Evolutionary conservation across 2,329 filamentous ascomycete genomes (phyloP).

Genomic region (Cytospora piceicola): DNA sequence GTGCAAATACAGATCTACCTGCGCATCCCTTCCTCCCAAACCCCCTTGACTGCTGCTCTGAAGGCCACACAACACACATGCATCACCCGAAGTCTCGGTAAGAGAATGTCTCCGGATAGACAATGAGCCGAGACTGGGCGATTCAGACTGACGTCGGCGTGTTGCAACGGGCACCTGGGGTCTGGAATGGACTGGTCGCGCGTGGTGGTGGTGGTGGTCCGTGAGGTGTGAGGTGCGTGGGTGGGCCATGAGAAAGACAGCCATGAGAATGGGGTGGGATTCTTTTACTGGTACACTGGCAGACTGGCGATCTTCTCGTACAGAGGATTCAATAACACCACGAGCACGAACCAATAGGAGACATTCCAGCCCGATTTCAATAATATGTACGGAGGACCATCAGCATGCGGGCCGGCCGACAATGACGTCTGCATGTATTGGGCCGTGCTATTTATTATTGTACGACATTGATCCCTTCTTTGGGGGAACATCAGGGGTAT

Average conservation of each 20-base stretch:
- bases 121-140: background rate
- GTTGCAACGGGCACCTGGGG: too few species aligned
- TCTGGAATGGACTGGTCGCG: background rate
- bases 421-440: slow-evolving; percentile 3
- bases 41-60: too few species aligned
- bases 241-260: too few species aligned
- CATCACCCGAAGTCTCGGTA: background rate
- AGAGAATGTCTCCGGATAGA: background rate
- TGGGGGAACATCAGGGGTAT: background rate
- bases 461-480: background rate
- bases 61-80: too few species aligned
- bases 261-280: background rate
- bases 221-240: too few species aligned
- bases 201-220: background rate
- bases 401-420: background rate
- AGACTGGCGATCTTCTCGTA: background rate
- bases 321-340: background rate
- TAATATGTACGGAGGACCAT: background rate
- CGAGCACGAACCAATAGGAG: background rate
- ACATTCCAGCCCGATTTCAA: background rate
- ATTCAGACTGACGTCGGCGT: background rate
- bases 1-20: too few species aligned
- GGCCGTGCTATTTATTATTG: too few species aligned
- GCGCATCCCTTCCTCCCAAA: too few species aligned
- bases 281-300: background rate